Percentiles rank a stretch among this genome's conserved stretches.
Evolutionary conservation across 192 early-diverging fungal species (phyloP).

Genomic region (Gaertneriomyces semiglobifer): DNA sequence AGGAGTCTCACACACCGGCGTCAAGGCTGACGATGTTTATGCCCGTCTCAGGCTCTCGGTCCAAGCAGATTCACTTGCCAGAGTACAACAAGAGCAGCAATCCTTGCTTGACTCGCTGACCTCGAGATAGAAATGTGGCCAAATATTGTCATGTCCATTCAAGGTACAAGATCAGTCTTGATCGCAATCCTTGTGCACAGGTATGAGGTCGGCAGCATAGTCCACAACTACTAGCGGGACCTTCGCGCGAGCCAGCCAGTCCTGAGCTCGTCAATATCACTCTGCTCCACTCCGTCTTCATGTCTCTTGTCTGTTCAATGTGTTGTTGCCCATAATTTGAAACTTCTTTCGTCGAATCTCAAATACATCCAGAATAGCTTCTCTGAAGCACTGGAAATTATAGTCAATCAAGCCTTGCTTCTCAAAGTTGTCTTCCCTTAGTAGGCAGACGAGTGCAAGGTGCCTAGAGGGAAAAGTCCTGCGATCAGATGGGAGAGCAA

Average conservation of each 20-base stretch:
- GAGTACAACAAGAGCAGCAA: constrained; percentile 39
- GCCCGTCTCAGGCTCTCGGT: constrained; percentile 28
- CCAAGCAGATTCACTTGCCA: constrained; percentile 42
- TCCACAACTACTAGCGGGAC: too few species aligned
- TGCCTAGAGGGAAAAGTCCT: constrained; percentile 39
- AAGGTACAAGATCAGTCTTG: too few species aligned
- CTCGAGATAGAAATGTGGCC: constrained; percentile 27
- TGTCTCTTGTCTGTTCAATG: too few species aligned
- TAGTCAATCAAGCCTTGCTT: constrained; percentile 82
- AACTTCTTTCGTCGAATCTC: constrained; percentile 27
- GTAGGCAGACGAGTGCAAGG: constrained; percentile 71
- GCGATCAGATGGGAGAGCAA: constrained; percentile 8
- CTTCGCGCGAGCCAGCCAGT: too few species aligned
- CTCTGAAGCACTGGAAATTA: constrained; percentile 78
- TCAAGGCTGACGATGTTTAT: neutral
- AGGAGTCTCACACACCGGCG: neutral
- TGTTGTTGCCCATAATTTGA: too few species aligned
- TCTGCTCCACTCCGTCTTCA: too few species aligned
- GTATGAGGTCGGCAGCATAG: too few species aligned
- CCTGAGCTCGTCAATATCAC: too few species aligned
- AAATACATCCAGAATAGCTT: constrained; percentile 79
- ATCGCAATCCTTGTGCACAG: too few species aligned
- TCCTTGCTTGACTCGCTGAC: constrained; percentile 39
- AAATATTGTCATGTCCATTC: too few species aligned
- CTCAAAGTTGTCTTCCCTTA: constrained; percentile 79